Conservation (phyloP, 768 basidiomycete species). For the Kwoniella mangroviensis region DNA sequence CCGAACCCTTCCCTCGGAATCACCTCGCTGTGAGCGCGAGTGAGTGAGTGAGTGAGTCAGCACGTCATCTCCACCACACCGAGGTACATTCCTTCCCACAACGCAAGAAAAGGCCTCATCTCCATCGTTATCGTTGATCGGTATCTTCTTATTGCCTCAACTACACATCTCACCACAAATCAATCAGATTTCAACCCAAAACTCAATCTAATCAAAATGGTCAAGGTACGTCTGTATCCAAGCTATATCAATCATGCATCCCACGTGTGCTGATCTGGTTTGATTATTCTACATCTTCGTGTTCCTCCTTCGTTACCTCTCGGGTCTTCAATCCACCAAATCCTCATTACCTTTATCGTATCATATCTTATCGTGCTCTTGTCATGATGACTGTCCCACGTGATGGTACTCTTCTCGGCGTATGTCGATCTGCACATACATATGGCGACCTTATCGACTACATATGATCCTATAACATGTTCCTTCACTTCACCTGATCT, state of each 20-base stretch:
- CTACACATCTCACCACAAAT: neutral
- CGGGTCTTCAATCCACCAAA: conserved; percentile 7
- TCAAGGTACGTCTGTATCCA: conserved; percentile 39
- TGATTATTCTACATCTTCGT: too few relatives aligned
- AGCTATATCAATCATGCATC: neutral
- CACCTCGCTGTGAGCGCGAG: neutral
- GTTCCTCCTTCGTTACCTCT: conserved; percentile 14
- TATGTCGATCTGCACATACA: neutral
- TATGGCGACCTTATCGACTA: too few relatives aligned
- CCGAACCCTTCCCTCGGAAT: neutral
- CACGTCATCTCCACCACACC: conserved; percentile 8
- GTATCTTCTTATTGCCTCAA: conserved; percentile 3
- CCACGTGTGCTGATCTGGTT: neutral
- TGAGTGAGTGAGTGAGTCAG: neutral
- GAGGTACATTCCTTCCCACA: neutral
- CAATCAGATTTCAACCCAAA: neutral
- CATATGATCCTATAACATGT: neutral
- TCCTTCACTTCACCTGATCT: neutral
- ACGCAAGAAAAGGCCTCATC: conserved; percentile 6
- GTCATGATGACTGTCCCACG: neutral
- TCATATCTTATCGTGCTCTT: neutral
- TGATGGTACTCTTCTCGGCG: neutral
- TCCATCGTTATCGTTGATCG: neutral
- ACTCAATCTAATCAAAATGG: conserved; percentile 36
- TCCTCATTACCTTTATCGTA: neutral